Evolutionary conservation across 305 asterid species (phyloP).

Genomic region (Andrographis paniculata): DNA sequence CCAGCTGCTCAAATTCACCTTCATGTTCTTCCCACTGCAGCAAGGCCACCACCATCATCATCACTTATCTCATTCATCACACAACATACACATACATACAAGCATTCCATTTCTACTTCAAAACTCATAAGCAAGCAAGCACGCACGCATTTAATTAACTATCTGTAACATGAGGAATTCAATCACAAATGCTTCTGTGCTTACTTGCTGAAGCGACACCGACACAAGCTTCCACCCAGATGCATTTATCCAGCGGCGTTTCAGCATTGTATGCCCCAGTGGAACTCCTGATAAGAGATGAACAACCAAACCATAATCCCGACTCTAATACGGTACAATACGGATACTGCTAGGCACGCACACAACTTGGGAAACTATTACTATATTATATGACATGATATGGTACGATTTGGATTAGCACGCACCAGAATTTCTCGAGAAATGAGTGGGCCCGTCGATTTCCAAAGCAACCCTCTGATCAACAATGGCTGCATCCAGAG

Average conservation of each 20-base stretch:
- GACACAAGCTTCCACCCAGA: conserved; percentile 86
- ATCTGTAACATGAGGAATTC: no score
- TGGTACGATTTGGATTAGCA: no score
- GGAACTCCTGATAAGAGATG: conserved; percentile 48
- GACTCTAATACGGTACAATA: no score
- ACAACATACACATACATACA: no score
- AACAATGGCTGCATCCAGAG: conserved; percentile 74
- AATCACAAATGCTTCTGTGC: no score
- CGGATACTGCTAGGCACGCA: not conserved
- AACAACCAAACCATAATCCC: no score
- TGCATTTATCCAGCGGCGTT: conserved; percentile 70
- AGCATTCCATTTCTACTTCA: no score
- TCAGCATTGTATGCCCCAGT: conserved; percentile 80
- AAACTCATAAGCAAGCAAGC: no score
- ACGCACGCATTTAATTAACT: no score
- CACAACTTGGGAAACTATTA: not conserved
- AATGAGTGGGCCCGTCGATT: conserved; percentile 94
- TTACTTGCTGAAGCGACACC: conserved; percentile 65
- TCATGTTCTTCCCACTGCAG: conserved; percentile 59
- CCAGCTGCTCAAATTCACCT: conserved; percentile 57
- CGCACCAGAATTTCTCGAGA: conserved; percentile 84
- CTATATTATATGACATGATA: not conserved
- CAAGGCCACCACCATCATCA: no score
- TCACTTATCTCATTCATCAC: no score
- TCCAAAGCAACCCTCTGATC: conserved; percentile 76